Conservation (phyloP, 2,329 filamentous ascomycete species). For the Cladosporium halotolerans region DNA sequence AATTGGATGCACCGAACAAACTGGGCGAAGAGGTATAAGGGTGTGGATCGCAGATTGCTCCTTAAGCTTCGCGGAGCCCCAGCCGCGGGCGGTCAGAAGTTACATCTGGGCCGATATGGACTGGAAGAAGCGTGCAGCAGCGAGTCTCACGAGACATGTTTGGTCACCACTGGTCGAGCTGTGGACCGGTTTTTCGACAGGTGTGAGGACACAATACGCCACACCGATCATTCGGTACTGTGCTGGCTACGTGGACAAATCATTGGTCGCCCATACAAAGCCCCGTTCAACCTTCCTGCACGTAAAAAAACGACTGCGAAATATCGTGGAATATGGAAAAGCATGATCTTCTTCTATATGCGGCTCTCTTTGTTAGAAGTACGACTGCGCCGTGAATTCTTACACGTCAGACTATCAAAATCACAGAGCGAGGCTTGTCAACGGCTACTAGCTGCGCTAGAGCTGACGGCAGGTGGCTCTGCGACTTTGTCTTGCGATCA, state of each 20-base stretch:
- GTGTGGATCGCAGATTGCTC: constrained; percentile 10
- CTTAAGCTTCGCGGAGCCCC: constrained; percentile 4
- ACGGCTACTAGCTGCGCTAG: not conserved
- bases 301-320: constrained; percentile 1
- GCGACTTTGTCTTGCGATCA: not conserved
- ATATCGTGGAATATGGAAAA: constrained; percentile 9
- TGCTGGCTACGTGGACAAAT: constrained; percentile 12
- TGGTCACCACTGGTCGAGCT: constrained; percentile 4
- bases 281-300: constrained; percentile 8
- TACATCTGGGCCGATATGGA: constrained; percentile 4
- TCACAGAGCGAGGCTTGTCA: not conserved
- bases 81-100: constrained; percentile 1
- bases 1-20: constrained; percentile 13
- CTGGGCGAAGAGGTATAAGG: constrained; percentile 9
- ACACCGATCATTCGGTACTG: constrained; percentile 8
- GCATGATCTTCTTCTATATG: constrained; percentile 5
- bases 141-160: constrained; percentile 2
- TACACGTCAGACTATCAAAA: not conserved
- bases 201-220: constrained; percentile 9
- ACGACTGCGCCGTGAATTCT: not conserved
- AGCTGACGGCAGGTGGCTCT: not conserved
- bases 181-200: constrained; percentile 9
- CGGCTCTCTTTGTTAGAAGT: constrained; percentile 2
- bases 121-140: constrained; percentile 1
- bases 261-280: constrained; percentile 9